A percentile compares a stretch with the other conserved stretches of the same genome.
These are phyloP conservation scores for Stylosanthes scabra DNA, from an alignment of 331 rosid genomes.

Conservation along the genomic window DNA sequence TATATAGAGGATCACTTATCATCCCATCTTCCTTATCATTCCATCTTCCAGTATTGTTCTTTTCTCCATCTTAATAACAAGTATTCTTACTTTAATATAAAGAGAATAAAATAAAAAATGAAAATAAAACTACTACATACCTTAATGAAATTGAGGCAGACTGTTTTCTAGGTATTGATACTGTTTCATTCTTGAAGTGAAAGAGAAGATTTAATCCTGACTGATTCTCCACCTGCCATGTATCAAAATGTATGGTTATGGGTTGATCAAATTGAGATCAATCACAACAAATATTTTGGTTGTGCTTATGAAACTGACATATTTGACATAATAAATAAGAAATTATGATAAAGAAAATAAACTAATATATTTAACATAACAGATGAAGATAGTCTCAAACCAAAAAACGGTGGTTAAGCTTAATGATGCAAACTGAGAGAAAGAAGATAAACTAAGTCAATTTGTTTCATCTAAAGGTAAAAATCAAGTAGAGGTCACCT, in stretches of 20 bases:
- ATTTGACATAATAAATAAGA: not conserved
- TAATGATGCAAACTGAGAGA: slow-evolving; percentile 6
- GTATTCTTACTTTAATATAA: too few species aligned
- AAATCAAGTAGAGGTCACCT: slow-evolving; percentile 55
- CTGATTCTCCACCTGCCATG: slow-evolving; percentile 81
- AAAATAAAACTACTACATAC: slow-evolving; percentile 47
- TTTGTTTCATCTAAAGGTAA: slow-evolving; percentile 23
- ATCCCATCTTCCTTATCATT: too few species aligned
- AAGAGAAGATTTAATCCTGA: slow-evolving; percentile 77
- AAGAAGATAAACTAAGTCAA: slow-evolving; percentile 31
- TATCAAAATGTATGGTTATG: slow-evolving; percentile 36
- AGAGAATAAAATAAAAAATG: not conserved
- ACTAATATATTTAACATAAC: slow-evolving; percentile 13
- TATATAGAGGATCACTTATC: too few species aligned
- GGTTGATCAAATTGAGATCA: slow-evolving; percentile 35
- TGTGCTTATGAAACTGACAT: slow-evolving; percentile 15
- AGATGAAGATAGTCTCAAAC: slow-evolving; percentile 24
- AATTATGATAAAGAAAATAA: not conserved
- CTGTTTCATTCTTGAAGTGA: slow-evolving; percentile 67
- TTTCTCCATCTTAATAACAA: too few species aligned
- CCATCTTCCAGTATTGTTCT: too few species aligned
- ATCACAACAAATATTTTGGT: slow-evolving; percentile 20
- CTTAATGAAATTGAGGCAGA: slow-evolving; percentile 71
- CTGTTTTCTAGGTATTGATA: slow-evolving; percentile 72
- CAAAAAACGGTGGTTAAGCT: slow-evolving; percentile 26